These are phyloP conservation scores for Eutrema yunnanense DNA, from an alignment of 345 rosid genomes.

Conservation along the genomic window DNA sequence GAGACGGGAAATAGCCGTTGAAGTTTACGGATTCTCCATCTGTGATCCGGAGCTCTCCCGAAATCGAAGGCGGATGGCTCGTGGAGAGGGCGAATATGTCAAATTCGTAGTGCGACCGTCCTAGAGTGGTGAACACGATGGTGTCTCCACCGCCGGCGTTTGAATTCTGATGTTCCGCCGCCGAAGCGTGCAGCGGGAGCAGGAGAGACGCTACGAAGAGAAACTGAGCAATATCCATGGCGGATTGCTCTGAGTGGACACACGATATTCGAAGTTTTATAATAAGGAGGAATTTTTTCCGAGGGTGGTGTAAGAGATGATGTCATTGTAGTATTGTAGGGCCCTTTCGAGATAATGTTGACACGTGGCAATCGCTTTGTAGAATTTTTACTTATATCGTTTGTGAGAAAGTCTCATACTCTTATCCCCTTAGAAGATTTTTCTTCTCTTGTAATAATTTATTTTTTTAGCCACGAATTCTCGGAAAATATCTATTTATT, in stretches of 20 bases:
- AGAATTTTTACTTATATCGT: background rate
- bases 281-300: background rate
- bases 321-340: background rate
- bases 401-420: background rate
- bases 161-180: background rate
- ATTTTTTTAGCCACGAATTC: too few relatives aligned
- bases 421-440: background rate
- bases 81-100: slow-evolving; percentile 63
- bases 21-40: slow-evolving; percentile 71
- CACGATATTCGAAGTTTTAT: background rate
- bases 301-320: slow-evolving; percentile 15
- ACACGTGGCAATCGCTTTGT: slow-evolving; percentile 7
- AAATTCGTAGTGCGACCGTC: slow-evolving; percentile 57
- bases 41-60: slow-evolving; percentile 52
- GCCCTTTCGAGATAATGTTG: background rate
- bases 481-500: too few relatives aligned
- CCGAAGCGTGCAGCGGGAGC: background rate
- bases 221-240: slow-evolving; percentile 11
- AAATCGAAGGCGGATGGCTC: slow-evolving; percentile 18
- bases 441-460: background rate
- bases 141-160: slow-evolving; percentile 28
- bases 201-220: background rate
- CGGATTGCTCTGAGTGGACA: background rate
- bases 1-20: slow-evolving; percentile 77
- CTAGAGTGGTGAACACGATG: slow-evolving; percentile 67